Evolutionary conservation across 75 land plant species (phyloP), one percentile per base, ranked within the genome.

Genomic region (Isoetes taiwanensis): DNA sequence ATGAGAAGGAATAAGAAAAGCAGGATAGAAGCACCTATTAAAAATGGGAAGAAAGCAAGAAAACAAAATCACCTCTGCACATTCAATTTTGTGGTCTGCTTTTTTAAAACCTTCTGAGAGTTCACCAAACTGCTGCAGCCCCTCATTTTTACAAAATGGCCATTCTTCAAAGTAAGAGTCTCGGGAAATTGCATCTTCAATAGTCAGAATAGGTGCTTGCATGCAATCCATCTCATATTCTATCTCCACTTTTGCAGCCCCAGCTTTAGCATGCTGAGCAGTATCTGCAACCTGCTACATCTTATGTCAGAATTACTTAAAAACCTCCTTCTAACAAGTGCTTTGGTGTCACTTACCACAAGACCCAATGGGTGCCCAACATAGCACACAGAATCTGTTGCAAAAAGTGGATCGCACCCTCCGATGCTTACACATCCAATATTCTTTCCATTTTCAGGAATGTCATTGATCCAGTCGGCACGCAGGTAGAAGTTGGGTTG

Each of bases 241-340:
- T 43, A 90, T 72, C 35, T 67, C 42, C 30, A 82, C 86, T 63
- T 60, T 33, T 12, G 58, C 62, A 37, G 86, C 86, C 21, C 77
- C 90, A 69, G 54, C 57, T 59, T 69, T 71, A 14, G 96, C 96
- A 64, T 68, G 42, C 30, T 76, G 78, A 57, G 78, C 79, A 41
- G 85, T 71, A 25, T 90, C 81, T 76, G 96, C 90, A 76, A 89
- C 73, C 96, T 89, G 59, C n/a, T n/a, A n/a, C n/a, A n/a, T n/a
- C n/a, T n/a, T n/a, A n/a, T n/a, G n/a, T n/a, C n/a, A n/a, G n/a
- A n/a, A n/a, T n/a, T n/a, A n/a, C n/a, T n/a, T n/a, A n/a, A n/a
- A n/a, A n/a, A n/a, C n/a, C n/a, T n/a, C n/a, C n/a, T n/a, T n/a
- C n/a, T n/a, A n/a, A n/a, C n/a, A n/a, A n/a, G n/a, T n/a, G n/a